Evolutionary conservation across 441 rosid genomes (phyloP).

Genomic region (Pelargonium fulgidum): DNA sequence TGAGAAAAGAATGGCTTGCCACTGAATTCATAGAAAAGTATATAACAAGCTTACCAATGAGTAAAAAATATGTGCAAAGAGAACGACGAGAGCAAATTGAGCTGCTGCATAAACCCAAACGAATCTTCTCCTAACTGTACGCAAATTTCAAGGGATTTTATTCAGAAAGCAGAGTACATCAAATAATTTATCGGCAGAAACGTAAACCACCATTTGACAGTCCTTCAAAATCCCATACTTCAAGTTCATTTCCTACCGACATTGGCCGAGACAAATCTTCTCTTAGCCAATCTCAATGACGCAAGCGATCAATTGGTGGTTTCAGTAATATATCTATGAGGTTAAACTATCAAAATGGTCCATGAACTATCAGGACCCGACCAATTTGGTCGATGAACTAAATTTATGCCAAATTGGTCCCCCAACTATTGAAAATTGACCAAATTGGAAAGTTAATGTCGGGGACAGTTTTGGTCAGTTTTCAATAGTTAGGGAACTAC

Average conservation of each 20-base stretch:
- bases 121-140: conserved; percentile 38
- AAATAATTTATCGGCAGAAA: not conserved
- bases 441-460: too few species aligned
- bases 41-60: conserved; percentile 28
- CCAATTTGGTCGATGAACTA: too few species aligned
- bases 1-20: too few species aligned
- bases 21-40: not conserved
- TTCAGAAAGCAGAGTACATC: conserved; percentile 2
- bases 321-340: not conserved
- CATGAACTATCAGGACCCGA: too few species aligned
- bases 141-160: conserved; percentile 19
- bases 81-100: conserved; percentile 39
- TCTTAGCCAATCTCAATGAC: not conserved
- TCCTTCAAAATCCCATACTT: not conserved
- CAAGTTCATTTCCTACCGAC: too few species aligned
- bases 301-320: not conserved
- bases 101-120: conserved; percentile 41
- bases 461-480: too few species aligned
- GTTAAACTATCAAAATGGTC: not conserved
- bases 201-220: not conserved
- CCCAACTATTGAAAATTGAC: too few species aligned
- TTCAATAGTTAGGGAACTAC: too few species aligned
- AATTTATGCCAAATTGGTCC: too few species aligned
- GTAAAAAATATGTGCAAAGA: conserved; percentile 41
- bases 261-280: not conserved